phyloP scores from a whole-genome alignment of 495 filamentous ascomycete genomes.

The Lasiosphaeria hispida region DNA sequence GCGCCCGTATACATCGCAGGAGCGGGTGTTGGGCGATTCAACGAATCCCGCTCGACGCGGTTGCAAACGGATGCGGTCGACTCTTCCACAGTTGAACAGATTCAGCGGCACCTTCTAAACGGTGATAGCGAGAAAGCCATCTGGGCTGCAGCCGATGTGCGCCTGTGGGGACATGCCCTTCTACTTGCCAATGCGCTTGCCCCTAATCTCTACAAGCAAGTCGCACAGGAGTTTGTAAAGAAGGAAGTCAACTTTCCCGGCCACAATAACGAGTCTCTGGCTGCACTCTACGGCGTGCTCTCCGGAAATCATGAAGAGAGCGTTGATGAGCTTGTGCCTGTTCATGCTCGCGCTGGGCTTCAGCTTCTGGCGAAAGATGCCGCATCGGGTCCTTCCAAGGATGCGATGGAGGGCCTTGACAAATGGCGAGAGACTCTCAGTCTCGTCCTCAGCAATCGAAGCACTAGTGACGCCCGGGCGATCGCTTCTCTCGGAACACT shows the following conservation, averaged over 20 bases:
- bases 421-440: slow-evolving; percentile 91
- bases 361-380: slow-evolving; percentile 77
- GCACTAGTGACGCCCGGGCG: slow-evolving; percentile 69
- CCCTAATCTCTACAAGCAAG: slow-evolving; percentile 74
- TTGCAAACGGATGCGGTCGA: slow-evolving; percentile 62
- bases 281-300: slow-evolving; percentile 87
- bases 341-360: slow-evolving; percentile 85
- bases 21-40: slow-evolving; percentile 23
- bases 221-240: slow-evolving; percentile 89
- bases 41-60: slow-evolving; percentile 19
- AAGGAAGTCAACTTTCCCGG: slow-evolving; percentile 81
- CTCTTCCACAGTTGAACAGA: slow-evolving; percentile 60
- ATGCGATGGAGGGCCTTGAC: slow-evolving; percentile 79
- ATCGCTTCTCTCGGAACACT: slow-evolving; percentile 79
- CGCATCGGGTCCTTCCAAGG: slow-evolving; percentile 60
- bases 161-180: slow-evolving; percentile 95
- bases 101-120: slow-evolving; percentile 67
- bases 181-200: slow-evolving; percentile 79
- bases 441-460: slow-evolving; percentile 83
- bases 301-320: slow-evolving; percentile 93
- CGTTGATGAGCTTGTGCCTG: slow-evolving; percentile 93
- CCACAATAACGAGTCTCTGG: slow-evolving; percentile 76
- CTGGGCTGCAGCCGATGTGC: slow-evolving; percentile 90
- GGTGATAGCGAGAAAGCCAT: slow-evolving; percentile 90
- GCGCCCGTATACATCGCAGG: slow-evolving; percentile 37